phyloP scores from a whole-genome alignment of 23 red algal genomes.

The Agarophyton chilense region DNA sequence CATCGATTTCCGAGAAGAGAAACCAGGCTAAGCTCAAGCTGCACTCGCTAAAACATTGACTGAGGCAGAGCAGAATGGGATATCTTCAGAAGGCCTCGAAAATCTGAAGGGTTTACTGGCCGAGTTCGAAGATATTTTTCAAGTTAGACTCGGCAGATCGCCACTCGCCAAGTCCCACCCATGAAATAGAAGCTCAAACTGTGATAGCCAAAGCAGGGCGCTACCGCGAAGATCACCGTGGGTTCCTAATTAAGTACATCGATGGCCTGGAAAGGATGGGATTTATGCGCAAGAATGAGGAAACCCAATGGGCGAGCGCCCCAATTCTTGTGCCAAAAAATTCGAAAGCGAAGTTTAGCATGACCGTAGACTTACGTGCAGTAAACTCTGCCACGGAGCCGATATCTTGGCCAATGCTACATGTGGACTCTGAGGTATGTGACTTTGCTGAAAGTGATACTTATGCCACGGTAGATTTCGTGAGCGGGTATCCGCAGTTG shows the following conservation, averaged over 20 bases:
- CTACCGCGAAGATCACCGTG: not conserved
- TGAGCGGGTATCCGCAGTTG: constrained; percentile 10
- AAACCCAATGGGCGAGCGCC: constrained; percentile 8
- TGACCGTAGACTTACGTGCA: constrained; percentile 25
- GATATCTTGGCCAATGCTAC: constrained; percentile 39
- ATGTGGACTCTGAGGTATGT: not conserved
- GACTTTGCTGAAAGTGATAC: constrained; percentile 23
- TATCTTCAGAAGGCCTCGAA: not conserved
- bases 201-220: constrained; percentile 25
- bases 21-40: not conserved
- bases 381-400: constrained; percentile 11
- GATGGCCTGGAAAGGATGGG: constrained; percentile 7
- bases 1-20: not conserved
- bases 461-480: constrained; percentile 31
- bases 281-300: not conserved
- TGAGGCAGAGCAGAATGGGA: not conserved
- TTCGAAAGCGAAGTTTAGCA: constrained; percentile 17
- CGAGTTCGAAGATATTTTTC: not conserved
- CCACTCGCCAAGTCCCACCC: not conserved
- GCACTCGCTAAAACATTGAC: not conserved
- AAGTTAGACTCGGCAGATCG: not conserved
- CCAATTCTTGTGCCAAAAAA: constrained; percentile 30
- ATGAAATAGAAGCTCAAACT: too few species aligned
- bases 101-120: not conserved
- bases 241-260: constrained; percentile 22